Evolutionary conservation across 441 rosid genomes (phyloP), one percentile per base, ranked within the genome.

Genomic region (Breynia disticha): DNA sequence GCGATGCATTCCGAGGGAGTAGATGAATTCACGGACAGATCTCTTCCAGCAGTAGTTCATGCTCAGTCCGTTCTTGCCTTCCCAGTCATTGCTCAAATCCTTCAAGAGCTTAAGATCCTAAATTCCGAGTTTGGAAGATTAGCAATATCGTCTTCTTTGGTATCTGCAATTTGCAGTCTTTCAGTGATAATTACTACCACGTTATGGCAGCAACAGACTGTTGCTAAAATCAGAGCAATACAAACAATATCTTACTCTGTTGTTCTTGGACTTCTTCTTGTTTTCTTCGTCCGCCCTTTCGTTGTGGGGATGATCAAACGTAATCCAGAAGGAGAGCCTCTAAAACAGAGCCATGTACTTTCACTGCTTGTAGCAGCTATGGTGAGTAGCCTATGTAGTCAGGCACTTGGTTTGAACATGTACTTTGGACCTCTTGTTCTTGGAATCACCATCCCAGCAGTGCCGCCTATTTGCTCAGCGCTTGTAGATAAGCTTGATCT

Each of bases 401-500:
- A 59, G 37, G 43, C 44, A 1, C 22, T 73, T 16, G 70, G 65
- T 35, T 22, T 60, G 45, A 45, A 61, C 38, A 51, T 67, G 42
- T 57, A 64, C 43, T 1, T 66, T 3, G 62, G 60, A n/a, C 56
- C 72, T 46, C 53, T 70, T 16, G 11, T 51, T 9, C 35, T 74
- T 14, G 66, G 73, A 13, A 43, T 67, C 19, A 60, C 45, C 13
- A 64, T 67, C 39, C 75, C 70, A 5, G 72, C 59, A 7, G 72
- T 75, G 13, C 70, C 67, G 6, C 65, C 70, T 2, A 20, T 74
- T 45, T 69, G 71, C 20, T 67, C 69, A 19, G 58, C 73, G 14
- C 16, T 74, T 12, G 69, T 65, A 41, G 73, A 74, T 20, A 71
- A 60, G 62, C 69, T 71, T 37, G 76, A 71, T 20, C 56, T 73